Evolutionary conservation across 371 early-diverging fungal genomes (phyloP), one percentile per base, ranked within the genome.

Genomic region (Smittium culicis): DNA sequence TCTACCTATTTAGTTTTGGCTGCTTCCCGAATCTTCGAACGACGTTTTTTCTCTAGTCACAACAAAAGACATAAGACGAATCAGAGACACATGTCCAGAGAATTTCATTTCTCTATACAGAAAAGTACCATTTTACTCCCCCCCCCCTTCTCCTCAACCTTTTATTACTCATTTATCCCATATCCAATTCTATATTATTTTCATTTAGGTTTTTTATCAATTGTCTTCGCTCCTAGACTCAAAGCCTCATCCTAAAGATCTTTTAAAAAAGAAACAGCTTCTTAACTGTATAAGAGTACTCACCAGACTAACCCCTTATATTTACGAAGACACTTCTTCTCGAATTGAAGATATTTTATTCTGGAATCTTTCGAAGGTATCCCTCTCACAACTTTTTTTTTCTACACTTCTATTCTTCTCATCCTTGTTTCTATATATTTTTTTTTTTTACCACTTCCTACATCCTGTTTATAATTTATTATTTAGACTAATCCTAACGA

Each of bases 1-100:
- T 45, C n/a, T n/a, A n/a, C 32, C 1, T 34, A 16, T 71, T 29
- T 74, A 87, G 87, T 87, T 88, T 72, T 88, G 88, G 88, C 76
- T 74, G 24, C 79, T 94, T 24, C 90, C 91, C 1, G 91, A 90
- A 35, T 79, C 83, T 28, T 80, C 86, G 56, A 92, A 93, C 67
- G 93, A 93, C 76, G 85, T 92, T 11, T 91, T 87, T 74, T 86
- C 90, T 34, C 83, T 93, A 28, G 83, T 92, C 45, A 82, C 89
- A n/a, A 83, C 87, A 1, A 83, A 84, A 30, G 94, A 94, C 69
- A 86, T 92, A 55, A 80, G 91, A 54, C 78, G 83, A 45, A 84
- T 86, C 20, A 80, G 90, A 66, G 89, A 90, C 71, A 71, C 80
- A 1, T 85, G 87, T 20, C 80, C 82, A 64, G 86, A 84, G 59